Conservation (phyloP, 306 rosid genomes). For the Castanopsis chinensis region DNA sequence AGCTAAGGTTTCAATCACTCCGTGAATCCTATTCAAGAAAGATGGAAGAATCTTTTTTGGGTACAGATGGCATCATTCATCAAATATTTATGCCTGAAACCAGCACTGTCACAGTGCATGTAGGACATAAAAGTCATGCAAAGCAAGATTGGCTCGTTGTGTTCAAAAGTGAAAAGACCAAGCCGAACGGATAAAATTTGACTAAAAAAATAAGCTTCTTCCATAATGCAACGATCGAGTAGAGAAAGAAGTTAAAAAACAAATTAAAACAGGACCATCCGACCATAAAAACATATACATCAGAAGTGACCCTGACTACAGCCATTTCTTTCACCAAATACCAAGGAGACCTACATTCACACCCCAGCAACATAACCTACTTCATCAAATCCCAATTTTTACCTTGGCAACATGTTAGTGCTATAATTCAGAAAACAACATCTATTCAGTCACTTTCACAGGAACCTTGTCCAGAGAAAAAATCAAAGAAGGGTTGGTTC, state of each 20-base stretch:
- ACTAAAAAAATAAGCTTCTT: background rate
- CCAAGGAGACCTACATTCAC: background rate
- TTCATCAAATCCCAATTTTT: background rate
- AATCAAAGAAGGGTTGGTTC: slow-evolving; percentile 25
- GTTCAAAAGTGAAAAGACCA: background rate
- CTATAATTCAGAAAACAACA: background rate
- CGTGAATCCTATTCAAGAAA: too few relatives aligned
- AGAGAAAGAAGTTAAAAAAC: background rate
- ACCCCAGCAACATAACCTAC: background rate
- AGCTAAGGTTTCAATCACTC: too few relatives aligned
- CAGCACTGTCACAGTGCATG: background rate
- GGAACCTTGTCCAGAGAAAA: slow-evolving; percentile 16
- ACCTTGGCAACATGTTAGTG: background rate
- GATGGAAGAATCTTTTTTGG: too few relatives aligned
- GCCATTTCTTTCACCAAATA: background rate
- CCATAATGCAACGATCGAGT: background rate
- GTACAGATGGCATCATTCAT: background rate
- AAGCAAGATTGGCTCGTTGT: background rate
- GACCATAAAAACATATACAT: background rate
- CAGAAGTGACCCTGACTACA: background rate
- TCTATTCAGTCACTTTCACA: background rate
- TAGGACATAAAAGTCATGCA: background rate
- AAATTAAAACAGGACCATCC: too few relatives aligned
- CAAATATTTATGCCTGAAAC: background rate
- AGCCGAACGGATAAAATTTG: background rate